Conservation (phyloP, 192 early-diverging fungal genomes). For the Dissophora globulifera region DNA sequence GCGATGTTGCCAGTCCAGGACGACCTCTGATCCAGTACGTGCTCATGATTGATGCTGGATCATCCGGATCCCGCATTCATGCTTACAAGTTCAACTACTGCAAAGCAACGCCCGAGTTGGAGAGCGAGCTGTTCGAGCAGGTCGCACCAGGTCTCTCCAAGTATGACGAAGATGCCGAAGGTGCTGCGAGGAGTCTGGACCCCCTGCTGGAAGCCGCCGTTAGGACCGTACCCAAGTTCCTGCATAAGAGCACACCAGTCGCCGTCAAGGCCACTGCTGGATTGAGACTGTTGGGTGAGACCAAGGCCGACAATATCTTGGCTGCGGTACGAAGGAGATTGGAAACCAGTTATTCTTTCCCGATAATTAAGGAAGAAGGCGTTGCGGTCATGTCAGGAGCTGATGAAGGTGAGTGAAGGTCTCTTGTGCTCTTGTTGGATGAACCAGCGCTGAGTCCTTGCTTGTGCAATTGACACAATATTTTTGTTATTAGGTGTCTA, state of each 20-base stretch:
- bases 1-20: conserved; percentile 68
- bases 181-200: conserved; percentile 86
- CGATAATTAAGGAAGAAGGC: conserved; percentile 72
- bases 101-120: conserved; percentile 81
- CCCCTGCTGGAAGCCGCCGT: conserved; percentile 80
- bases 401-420: conserved; percentile 78
- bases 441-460: no score
- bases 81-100: conserved; percentile 98
- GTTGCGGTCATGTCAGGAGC: conserved; percentile 95
- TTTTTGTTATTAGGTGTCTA: conserved; percentile 71
- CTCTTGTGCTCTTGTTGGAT: neutral
- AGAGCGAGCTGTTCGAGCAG: conserved; percentile 90
- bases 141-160: conserved; percentile 86
- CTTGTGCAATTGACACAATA: neutral
- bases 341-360: conserved; percentile 83
- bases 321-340: conserved; percentile 74
- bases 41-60: conserved; percentile 96
- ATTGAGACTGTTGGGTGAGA: conserved; percentile 78
- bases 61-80: conserved; percentile 96
- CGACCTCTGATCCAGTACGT: conserved; percentile 88
- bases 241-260: conserved; percentile 86
- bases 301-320: conserved; percentile 80
- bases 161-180: conserved; percentile 73
- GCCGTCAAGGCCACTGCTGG: conserved; percentile 98
- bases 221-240: conserved; percentile 71